These are phyloP conservation scores for Epichloe elymi DNA, from an alignment of 2,329 filamentous ascomycete genomes.

Conservation along the genomic window DNA sequence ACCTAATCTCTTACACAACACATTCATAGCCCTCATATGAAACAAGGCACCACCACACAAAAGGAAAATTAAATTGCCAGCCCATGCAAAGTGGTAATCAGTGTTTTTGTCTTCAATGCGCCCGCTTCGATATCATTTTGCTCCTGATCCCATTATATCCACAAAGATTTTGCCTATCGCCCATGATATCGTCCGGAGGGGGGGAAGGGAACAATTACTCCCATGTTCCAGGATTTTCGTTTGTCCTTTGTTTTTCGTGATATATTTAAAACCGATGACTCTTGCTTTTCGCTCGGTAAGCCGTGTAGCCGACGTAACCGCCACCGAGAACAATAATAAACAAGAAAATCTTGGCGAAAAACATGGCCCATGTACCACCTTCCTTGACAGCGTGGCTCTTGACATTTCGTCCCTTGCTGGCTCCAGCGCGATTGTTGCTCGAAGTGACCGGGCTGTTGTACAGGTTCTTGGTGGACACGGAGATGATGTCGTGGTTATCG, in stretches of 20 bases:
- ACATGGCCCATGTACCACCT: slow-evolving; percentile 44
- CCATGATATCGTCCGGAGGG: not conserved
- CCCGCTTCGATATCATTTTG: not conserved
- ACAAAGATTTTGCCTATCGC: not conserved
- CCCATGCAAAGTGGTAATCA: slow-evolving; percentile 4
- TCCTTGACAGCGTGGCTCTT: slow-evolving; percentile 24
- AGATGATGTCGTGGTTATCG: slow-evolving; percentile 96
- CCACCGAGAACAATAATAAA: slow-evolving; percentile 59
- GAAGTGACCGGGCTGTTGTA: slow-evolving; percentile 46
- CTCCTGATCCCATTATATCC: not conserved
- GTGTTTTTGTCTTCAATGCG: not conserved
- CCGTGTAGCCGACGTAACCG: slow-evolving; percentile 74
- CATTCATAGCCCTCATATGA: not conserved
- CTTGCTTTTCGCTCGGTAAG: slow-evolving; percentile 58
- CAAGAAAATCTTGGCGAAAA: slow-evolving; percentile 69
- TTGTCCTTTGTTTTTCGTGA: not conserved
- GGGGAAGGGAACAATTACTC: not conserved
- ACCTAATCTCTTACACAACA: not conserved
- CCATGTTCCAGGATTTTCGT: not conserved
- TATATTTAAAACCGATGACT: slow-evolving; percentile 39
- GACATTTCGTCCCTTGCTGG: slow-evolving; percentile 23
- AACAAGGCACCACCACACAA: slow-evolving; percentile 1
- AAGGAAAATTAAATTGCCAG: slow-evolving; percentile 1
- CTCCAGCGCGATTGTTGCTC: slow-evolving; percentile 21
- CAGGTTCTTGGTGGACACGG: slow-evolving; percentile 73